A percentile compares a stretch with the other conserved stretches of the same genome.
phyloP scores from a whole-genome alignment of 2,329 filamentous ascomycete species.

The Orbilia quercus region DNA sequence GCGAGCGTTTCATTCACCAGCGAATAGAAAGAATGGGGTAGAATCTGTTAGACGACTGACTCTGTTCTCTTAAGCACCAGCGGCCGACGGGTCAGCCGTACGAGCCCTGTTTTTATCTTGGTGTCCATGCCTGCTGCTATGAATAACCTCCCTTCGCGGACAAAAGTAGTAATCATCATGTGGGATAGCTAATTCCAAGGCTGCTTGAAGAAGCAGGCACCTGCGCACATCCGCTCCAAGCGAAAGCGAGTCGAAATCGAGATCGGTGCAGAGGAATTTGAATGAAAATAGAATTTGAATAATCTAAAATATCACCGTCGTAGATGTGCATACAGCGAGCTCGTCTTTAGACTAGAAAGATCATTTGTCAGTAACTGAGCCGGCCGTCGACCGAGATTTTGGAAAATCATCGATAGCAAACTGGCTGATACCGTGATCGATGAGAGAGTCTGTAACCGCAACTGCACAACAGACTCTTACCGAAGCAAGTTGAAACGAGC shows the following conservation, averaged over 20 bases:
- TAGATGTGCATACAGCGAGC: slow-evolving; percentile 2
- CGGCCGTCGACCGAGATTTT: too few species aligned
- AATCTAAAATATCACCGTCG: slow-evolving; percentile 34
- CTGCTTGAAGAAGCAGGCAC: slow-evolving; percentile 8
- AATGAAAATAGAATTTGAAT: background rate
- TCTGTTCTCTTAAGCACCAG: too few species aligned
- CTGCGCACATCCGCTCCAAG: slow-evolving; percentile 5
- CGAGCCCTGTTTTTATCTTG: background rate
- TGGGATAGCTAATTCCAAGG: background rate
- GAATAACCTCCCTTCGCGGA: background rate
- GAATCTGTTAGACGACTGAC: too few species aligned
- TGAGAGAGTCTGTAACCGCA: too few species aligned
- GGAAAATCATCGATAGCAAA: too few species aligned
- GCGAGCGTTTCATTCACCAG: too few species aligned
- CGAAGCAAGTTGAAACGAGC: background rate
- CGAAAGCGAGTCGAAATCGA: slow-evolving; percentile 9
- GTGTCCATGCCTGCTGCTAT: too few species aligned
- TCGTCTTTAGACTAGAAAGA: too few species aligned
- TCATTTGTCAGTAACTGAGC: too few species aligned
- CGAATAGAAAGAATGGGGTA: too few species aligned
- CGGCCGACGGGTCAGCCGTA: slow-evolving; percentile 4
- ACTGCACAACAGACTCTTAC: slow-evolving; percentile 20
- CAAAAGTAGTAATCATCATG: slow-evolving; percentile 1
- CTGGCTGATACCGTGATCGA: too few species aligned
- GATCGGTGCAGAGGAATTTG: too few species aligned